Evolutionary conservation across 352 stramenopile genomes (phyloP).

Genomic region (Thalassiosira hispida): DNA sequence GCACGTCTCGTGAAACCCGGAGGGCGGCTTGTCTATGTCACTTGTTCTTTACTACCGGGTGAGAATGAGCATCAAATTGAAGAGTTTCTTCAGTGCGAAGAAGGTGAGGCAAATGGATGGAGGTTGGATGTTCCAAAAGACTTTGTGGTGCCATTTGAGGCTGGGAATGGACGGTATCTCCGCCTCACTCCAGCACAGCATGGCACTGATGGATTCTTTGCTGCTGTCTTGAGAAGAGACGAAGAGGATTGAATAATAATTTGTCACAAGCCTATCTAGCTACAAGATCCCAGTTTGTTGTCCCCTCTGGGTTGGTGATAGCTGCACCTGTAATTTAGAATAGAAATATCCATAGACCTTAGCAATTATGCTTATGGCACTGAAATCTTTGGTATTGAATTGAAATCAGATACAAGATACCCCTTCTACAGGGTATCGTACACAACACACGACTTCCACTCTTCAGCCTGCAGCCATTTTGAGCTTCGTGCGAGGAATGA

Average conservation of each 20-base stretch:
- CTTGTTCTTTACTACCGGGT: constrained; percentile 48
- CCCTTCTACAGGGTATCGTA: too few relatives aligned
- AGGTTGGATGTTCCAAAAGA: constrained; percentile 6
- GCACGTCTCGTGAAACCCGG: constrained; percentile 42
- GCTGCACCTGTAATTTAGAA: too few relatives aligned
- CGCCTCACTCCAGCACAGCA: constrained; percentile 18
- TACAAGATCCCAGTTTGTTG: too few relatives aligned
- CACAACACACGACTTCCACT: too few relatives aligned
- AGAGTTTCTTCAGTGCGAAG: constrained; percentile 8
- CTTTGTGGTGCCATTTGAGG: constrained; percentile 17
- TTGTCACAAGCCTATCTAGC: too few relatives aligned
- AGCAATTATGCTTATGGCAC: too few relatives aligned
- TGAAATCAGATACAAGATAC: too few relatives aligned
- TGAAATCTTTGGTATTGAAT: too few relatives aligned
- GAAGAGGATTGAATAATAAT: constrained; percentile 5
- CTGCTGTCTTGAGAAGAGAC: constrained; percentile 19
- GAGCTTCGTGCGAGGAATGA: too few relatives aligned
- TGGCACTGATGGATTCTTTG: constrained; percentile 20
- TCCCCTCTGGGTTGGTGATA: too few relatives aligned
- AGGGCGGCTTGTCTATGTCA: constrained; percentile 58
- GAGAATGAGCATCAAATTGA: constrained; percentile 54
- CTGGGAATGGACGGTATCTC: constrained; percentile 8
- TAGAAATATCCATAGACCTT: too few relatives aligned
- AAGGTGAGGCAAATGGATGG: constrained; percentile 7
- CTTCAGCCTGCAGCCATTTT: too few relatives aligned